These are phyloP conservation scores for Fusarium chuoi DNA, from an alignment of 2,329 filamentous ascomycete genomes.

Conservation along the genomic window DNA sequence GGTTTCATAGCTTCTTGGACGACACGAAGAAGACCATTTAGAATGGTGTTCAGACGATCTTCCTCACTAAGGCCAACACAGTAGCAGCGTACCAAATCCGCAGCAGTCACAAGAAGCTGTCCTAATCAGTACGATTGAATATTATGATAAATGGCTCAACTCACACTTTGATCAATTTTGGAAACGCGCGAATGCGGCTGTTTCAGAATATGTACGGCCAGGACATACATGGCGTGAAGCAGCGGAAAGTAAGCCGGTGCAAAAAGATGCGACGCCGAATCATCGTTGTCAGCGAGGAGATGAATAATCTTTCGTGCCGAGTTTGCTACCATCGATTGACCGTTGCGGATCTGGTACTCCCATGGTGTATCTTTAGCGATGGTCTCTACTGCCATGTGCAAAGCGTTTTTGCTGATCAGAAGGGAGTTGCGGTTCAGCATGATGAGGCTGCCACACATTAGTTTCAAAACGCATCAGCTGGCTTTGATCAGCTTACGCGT, in stretches of 20 bases:
- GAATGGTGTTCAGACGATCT: fast-evolving
- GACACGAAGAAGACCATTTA: background rate
- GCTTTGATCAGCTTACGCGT: background rate
- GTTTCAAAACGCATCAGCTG: fast-evolving
- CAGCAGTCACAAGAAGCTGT: background rate
- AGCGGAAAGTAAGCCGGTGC: background rate
- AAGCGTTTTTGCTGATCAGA: background rate
- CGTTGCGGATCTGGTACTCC: constrained; percentile 1
- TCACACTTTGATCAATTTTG: constrained; percentile 7
- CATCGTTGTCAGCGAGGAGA: background rate
- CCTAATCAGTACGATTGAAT: fast-evolving
- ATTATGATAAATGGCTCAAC: background rate
- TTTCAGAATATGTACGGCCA: constrained; percentile 1
- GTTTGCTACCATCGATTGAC: constrained; percentile 6
- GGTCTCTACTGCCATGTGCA: constrained; percentile 4
- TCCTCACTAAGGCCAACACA: background rate
- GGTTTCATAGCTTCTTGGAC: constrained; percentile 8
- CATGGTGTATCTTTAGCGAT: constrained; percentile 3
- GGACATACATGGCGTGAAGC: background rate
- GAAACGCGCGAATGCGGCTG: constrained; percentile 4
- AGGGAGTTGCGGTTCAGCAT: constrained; percentile 5
- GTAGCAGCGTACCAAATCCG: background rate
- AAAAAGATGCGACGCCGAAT: background rate
- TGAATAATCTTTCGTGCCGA: background rate
- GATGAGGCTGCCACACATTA: background rate